These are phyloP conservation scores for Monilinia fructicola DNA, from an alignment of 2,329 filamentous ascomycete species.

Conservation along the genomic window DNA sequence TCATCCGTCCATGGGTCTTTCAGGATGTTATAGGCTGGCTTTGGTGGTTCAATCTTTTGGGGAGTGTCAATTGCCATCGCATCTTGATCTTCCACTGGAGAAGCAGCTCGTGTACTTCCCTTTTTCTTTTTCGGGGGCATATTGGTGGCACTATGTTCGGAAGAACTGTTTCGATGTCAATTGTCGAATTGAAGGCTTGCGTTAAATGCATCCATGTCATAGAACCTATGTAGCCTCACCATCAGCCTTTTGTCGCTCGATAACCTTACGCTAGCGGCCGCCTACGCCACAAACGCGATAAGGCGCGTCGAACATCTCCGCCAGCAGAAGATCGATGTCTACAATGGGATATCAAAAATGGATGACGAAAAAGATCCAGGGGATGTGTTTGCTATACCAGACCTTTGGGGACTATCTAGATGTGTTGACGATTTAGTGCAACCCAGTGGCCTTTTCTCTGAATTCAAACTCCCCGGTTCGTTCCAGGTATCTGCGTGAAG, in stretches of 20 bases:
- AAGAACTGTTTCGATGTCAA: neutral
- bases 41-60: constrained; percentile 35
- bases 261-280: constrained; percentile 13
- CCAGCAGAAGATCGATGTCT: neutral
- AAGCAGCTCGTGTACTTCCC: constrained; percentile 54
- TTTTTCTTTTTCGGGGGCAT: constrained; percentile 74
- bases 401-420: constrained; percentile 58
- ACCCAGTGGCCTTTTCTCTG: constrained; percentile 37
- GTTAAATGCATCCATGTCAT: neutral
- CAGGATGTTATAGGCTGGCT: constrained; percentile 49
- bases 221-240: constrained; percentile 9
- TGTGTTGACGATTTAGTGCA: constrained; percentile 44
- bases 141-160: constrained; percentile 21
- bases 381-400: constrained; percentile 62
- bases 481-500: neutral
- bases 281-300: constrained; percentile 5
- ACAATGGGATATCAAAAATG: constrained; percentile 33
- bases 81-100: constrained; percentile 56
- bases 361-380: constrained; percentile 42
- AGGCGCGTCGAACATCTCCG: neutral
- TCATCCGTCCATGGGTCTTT: constrained; percentile 91
- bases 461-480: constrained; percentile 38
- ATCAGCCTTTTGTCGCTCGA: constrained; percentile 11
- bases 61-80: constrained; percentile 60
- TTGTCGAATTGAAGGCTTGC: constrained; percentile 3